These are phyloP conservation scores for Ilyonectria robusta DNA, from an alignment of 2,329 filamentous ascomycete species.

Conservation along the genomic window DNA sequence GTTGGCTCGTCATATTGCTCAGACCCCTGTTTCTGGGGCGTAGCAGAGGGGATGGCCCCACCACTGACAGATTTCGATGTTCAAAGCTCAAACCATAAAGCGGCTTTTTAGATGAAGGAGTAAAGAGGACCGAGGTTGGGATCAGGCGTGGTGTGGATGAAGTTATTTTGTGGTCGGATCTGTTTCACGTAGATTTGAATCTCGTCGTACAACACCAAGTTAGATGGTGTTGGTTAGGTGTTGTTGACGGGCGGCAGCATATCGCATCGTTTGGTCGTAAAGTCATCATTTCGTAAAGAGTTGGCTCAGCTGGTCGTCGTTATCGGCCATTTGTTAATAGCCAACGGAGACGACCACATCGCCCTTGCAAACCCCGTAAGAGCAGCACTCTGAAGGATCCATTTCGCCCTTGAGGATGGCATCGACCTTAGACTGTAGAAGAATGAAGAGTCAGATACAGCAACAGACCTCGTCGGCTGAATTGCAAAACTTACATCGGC, in stretches of 20 bases:
- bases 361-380: conserved; percentile 67
- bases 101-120: conserved; percentile 9
- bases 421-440: conserved; percentile 51
- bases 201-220: neutral
- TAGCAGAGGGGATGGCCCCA: conserved; percentile 23
- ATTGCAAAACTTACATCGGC: conserved; percentile 46
- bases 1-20: conserved; percentile 16
- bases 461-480: neutral
- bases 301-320: conserved; percentile 18
- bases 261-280: neutral
- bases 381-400: conserved; percentile 66
- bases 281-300: conserved; percentile 42
- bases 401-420: conserved; percentile 64
- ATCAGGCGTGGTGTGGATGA: conserved; percentile 12
- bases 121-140: neutral
- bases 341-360: conserved; percentile 64
- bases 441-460: conserved; percentile 22
- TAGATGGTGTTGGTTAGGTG: conserved; percentile 7
- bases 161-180: neutral
- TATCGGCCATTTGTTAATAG: conserved; percentile 38
- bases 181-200: conserved; percentile 1
- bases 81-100: conserved; percentile 16
- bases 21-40: conserved; percentile 17
- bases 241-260: neutral
- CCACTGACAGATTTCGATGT: conserved; percentile 11